Evolutionary conservation across 495 filamentous ascomycete species (phyloP).

Genomic region (Podospora tetraspora): DNA sequence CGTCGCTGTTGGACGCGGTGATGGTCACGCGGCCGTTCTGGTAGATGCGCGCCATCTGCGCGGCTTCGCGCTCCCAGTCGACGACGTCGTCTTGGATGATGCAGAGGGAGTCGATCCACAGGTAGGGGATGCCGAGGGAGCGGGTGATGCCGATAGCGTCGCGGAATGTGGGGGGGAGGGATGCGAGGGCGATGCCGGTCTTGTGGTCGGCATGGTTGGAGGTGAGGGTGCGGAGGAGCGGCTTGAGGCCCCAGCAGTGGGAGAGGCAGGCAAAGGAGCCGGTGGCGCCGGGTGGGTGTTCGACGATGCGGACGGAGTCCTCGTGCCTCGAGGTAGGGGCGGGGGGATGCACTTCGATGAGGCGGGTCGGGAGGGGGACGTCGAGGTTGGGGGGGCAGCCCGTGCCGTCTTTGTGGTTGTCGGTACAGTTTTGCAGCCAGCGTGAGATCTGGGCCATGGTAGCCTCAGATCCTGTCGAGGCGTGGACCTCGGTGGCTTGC

Average conservation of each 20-base stretch:
- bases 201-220: not conserved
- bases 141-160: constrained; percentile 22
- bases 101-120: constrained; percentile 36
- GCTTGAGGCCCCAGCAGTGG: not conserved
- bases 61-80: constrained; percentile 5
- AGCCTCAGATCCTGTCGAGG: not conserved
- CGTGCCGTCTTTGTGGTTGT: not conserved
- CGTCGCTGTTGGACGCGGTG: not conserved
- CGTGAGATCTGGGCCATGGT: not conserved
- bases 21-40: not conserved
- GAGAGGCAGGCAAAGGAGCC: not conserved
- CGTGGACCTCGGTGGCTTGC: not conserved
- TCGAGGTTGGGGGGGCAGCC: not conserved
- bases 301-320: not conserved
- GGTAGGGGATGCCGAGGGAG: constrained; percentile 23
- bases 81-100: constrained; percentile 21
- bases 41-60: constrained; percentile 6
- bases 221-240: not conserved
- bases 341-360: not conserved
- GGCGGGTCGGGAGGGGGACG: not conserved
- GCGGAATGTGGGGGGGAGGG: constrained; percentile 22
- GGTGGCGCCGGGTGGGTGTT: not conserved
- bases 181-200: not conserved
- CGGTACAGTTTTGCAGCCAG: not conserved
- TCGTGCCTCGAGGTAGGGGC: not conserved